These are phyloP conservation scores for Misopates orontium DNA, from an alignment of 257 asterid species.

Conservation along the genomic window DNA sequence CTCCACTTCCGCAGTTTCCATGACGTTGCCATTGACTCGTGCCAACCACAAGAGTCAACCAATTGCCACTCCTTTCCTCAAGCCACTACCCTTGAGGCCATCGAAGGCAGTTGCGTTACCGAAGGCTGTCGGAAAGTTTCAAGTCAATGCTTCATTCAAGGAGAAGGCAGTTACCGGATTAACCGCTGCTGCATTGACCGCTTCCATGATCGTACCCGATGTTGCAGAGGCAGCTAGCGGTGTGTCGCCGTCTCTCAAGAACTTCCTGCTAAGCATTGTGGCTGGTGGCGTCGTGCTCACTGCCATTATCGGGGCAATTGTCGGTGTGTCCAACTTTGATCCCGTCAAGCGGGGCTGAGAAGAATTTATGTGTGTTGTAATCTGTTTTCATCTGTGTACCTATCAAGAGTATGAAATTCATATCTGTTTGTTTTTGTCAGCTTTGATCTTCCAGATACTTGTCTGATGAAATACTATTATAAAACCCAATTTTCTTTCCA, in stretches of 20 bases:
- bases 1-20: constrained; percentile 65
- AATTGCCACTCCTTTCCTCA: constrained; percentile 47
- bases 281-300: constrained; percentile 78
- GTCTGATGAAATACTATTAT: not conserved
- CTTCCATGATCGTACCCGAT: constrained; percentile 67
- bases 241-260: constrained; percentile 75
- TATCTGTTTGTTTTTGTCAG: constrained; percentile 17
- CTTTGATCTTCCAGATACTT: constrained; percentile 22
- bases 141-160: constrained; percentile 65
- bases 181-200: constrained; percentile 78
- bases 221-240: constrained; percentile 77
- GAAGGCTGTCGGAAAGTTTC: constrained; percentile 46
- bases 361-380: constrained; percentile 19
- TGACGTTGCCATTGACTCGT: constrained; percentile 58
- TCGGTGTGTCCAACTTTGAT: constrained; percentile 81
- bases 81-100: constrained; percentile 49
- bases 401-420: constrained; percentile 32
- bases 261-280: constrained; percentile 77
- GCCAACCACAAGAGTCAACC: constrained; percentile 50
- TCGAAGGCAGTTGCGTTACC: constrained; percentile 37
- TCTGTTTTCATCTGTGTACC: constrained; percentile 36
- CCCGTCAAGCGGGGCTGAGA: constrained; percentile 79
- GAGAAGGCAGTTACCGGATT: constrained; percentile 77
- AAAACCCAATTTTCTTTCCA: not conserved
- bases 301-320: constrained; percentile 60